A percentile compares a stretch with the other conserved stretches of the same genome.
Conservation (phyloP, 129 eudicot species). For the Heracleum sosnowskyi region DNA sequence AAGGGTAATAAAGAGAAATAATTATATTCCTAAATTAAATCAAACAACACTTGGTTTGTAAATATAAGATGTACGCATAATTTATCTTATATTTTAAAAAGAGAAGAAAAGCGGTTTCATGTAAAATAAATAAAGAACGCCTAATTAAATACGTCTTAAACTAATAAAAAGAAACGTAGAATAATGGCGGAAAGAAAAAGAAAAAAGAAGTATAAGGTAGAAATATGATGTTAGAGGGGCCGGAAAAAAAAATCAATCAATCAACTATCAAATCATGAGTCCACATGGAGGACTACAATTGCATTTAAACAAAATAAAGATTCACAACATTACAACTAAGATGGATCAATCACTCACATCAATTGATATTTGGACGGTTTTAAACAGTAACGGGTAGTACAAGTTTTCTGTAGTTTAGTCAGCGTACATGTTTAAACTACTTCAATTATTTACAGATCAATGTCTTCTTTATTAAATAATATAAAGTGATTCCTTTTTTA, state of each 20-base stretch:
- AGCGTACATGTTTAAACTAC: background rate
- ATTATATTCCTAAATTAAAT: no score
- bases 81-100: no score
- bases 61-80: no score
- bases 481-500: background rate
- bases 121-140: no score
- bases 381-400: background rate
- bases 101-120: no score
- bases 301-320: background rate
- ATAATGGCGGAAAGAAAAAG: background rate
- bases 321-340: slow-evolving; percentile 2
- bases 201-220: background rate
- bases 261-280: background rate
- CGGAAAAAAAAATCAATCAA: background rate
- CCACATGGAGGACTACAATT: background rate
- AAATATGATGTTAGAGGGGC: background rate
- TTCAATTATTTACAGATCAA: background rate
- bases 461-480: background rate
- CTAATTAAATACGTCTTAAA: no score
- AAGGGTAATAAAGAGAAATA: no score
- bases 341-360: slow-evolving; percentile 2
- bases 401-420: slow-evolving; percentile 4
- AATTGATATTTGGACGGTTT: background rate
- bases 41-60: no score
- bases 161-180: no score